phyloP scores from a whole-genome alignment of 371 early-diverging fungal genomes.

The Haplosporangium sp. region DNA sequence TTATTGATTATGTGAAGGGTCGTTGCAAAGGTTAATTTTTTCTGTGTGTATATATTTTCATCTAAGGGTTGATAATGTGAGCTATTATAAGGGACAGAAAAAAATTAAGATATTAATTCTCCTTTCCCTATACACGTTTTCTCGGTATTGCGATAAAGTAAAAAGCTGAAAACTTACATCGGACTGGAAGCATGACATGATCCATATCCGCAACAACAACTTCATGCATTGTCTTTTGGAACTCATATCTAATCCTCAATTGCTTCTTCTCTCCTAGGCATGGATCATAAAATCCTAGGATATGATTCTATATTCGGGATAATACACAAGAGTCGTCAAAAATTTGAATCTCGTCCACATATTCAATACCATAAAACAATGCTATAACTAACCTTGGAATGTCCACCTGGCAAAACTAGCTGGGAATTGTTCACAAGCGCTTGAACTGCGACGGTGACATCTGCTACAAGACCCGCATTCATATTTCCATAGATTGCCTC shows the following conservation, averaged over 20 bases:
- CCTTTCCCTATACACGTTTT: not conserved
- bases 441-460: constrained; percentile 91
- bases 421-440: constrained; percentile 87
- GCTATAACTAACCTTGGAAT: constrained; percentile 76
- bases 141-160: not conserved
- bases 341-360: too few species aligned
- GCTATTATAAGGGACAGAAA: not conserved
- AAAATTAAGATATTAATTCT: not conserved
- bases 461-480: constrained; percentile 67
- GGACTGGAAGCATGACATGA: constrained; percentile 87
- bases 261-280: constrained; percentile 89
- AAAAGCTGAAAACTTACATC: constrained; percentile 65
- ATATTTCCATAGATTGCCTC: constrained; percentile 91
- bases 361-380: too few species aligned
- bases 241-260: constrained; percentile 86
- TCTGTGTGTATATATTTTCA: not conserved
- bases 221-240: constrained; percentile 86
- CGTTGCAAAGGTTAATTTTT: not conserved
- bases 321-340: too few species aligned
- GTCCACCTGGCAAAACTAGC: constrained; percentile 87
- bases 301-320: constrained; percentile 66
- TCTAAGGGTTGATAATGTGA: constrained; percentile 9
- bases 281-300: constrained; percentile 97
- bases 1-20: not conserved
- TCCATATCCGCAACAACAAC: constrained; percentile 82